Evolutionary conservation across 257 asterid species (phyloP), one percentile per base, ranked within the genome.

Genomic region (Penstemon davidsonii): DNA sequence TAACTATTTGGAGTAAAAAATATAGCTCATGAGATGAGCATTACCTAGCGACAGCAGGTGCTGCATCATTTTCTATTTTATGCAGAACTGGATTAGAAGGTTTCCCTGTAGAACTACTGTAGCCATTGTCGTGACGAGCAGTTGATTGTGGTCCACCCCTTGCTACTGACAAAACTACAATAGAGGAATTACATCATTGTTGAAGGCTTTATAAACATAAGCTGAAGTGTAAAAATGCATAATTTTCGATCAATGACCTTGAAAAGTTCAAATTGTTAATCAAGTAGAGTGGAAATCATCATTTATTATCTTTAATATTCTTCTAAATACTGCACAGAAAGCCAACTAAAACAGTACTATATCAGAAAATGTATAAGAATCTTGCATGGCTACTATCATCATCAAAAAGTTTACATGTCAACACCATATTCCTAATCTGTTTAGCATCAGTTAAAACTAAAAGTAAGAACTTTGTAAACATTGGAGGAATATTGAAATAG

Each of bases 61-160:
- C 66, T 68, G 64, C 73, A 47, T 51, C 58, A 51, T 44, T 67
- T 60, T 69, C 72, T 62, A 58, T 51, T 69, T 74, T 77, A 39
- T 36, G 73, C 45, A 55, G 69, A 76, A 66, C 67, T 11, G 85
- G 81, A 53, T 6, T 46, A 18, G 53, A 75, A 55, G 42, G 7
- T 47, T 65, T 75, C 69, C 69, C 75, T 50, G 46, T 59, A 12
- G 40, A 64, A 41, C 61, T 39, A 50, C 9, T 67, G 72, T 61
- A 66, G 60, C 82, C 79, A 69, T 74, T 80, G 66, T 76, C 83
- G 39, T 40, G 77, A 58, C 68, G 65, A 67, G 51, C 61, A 12
- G 64, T 62, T 15, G 7, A 13, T 58, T 55, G 73, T 70, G 78
- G 64, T 59, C 86, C 66, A 62, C 81, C 79, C 68, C 76, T 75